Evolutionary conservation across 1,284 basidiomycete genomes (phyloP), one percentile per base, ranked within the genome.

Genomic region (Malassezia brasiliensis): DNA sequence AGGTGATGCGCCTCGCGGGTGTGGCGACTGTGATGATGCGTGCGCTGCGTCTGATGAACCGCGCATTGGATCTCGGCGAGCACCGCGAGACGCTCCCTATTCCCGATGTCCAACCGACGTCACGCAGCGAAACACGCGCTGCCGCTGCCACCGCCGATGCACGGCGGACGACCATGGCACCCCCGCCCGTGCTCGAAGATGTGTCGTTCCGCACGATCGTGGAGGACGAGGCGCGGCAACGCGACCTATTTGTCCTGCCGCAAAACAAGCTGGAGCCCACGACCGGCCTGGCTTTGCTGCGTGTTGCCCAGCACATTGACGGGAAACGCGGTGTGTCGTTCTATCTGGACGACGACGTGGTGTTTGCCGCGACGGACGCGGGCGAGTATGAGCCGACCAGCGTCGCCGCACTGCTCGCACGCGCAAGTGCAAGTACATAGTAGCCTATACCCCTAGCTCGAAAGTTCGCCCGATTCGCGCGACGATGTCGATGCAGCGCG

Each of bases 21-120:
- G 79, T 94, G 15, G 77, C 81, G 42, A 79, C 81, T 50, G 93
- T 90, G 9, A 94, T 96, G 73, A 85, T 83, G 34, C 79, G 82
- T 20, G 93, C 87, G 0, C 75, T 96, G 47, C 84, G 91, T 70
- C 77, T 96, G 61, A 96, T 98, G 87, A 86, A 93, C 69, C 82
- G 85, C 60, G 91, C 93, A 9, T 82, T 93, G 67, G 85, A 86
- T 54, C 78, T 94, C 19, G 50, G 56, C 5, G 28, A 17, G 5
- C n/a, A 34, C 1, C 49, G 12, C 22, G 10, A 10, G 14, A 10
- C 25, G 9, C 0, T 79, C 79, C 1, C 80, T 79, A 58, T 77
- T 90, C 39, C 80, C 77, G 32, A 83, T 88, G 84, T 50, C 11
- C 57, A 47, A 59, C 56, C 10, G 46, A 60, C 11, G 40, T 56